Evolutionary conservation across 257 asterid genomes (phyloP).

Genomic region (Salvia hispanica): DNA sequence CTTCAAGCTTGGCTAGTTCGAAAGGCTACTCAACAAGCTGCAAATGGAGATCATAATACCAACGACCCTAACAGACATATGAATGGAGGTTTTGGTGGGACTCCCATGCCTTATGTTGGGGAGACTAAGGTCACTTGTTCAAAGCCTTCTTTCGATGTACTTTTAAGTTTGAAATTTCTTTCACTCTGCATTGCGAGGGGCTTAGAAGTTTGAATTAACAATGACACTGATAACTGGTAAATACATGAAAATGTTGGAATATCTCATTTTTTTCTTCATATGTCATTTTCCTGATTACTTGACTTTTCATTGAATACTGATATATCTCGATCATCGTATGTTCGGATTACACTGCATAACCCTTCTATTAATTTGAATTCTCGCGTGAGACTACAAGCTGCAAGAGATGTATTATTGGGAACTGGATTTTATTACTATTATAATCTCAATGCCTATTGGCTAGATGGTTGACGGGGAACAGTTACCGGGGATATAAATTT

Average conservation of each 20-base stretch:
- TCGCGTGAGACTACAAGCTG: constrained; percentile 19
- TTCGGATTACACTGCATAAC: constrained; percentile 1
- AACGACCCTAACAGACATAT: constrained; percentile 63
- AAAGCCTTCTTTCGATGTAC: constrained; percentile 20
- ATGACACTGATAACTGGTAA: neutral
- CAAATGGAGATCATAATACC: constrained; percentile 58
- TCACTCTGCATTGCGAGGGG: neutral
- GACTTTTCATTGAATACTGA: neutral
- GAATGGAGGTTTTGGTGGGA: constrained; percentile 63
- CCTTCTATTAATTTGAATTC: constrained; percentile 26
- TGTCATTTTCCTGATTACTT: constrained; percentile 4
- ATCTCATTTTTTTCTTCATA: neutral
- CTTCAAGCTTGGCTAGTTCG: constrained; percentile 92
- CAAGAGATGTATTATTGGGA: constrained; percentile 19
- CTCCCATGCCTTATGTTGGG: constrained; percentile 93
- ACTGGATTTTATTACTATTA: constrained; percentile 7
- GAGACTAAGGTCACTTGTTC: constrained; percentile 70
- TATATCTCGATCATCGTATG: constrained; percentile 21
- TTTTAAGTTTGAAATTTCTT: neutral
- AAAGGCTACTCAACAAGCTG: constrained; percentile 69
- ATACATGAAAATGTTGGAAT: neutral
- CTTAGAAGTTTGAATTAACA: neutral
- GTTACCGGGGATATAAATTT: neutral
- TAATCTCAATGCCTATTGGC: constrained; percentile 18
- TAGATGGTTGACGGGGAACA: constrained; percentile 1